Evolutionary conservation across 495 filamentous ascomycete genomes (phyloP).

Genomic region (Parachaetomium inaequale): DNA sequence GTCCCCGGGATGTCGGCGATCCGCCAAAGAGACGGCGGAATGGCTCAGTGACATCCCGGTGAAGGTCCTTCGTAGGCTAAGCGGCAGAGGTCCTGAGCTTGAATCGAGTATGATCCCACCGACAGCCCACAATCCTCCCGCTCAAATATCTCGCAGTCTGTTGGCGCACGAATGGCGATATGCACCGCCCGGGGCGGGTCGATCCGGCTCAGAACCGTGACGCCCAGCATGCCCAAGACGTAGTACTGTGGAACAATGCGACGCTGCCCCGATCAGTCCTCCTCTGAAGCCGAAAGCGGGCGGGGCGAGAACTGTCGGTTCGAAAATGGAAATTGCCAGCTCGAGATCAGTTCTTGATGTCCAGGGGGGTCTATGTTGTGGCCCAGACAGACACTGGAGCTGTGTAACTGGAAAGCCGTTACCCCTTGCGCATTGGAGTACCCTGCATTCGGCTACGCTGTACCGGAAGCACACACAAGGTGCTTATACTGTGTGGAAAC

Average conservation of each 20-base stretch:
- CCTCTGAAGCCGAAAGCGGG: not conserved
- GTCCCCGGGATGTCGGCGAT: no score
- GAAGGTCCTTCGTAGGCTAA: not conserved
- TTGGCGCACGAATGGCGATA: not conserved
- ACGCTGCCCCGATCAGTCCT: not conserved
- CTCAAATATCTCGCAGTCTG: not conserved
- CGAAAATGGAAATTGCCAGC: not conserved
- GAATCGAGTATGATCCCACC: not conserved
- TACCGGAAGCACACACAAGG: not conserved
- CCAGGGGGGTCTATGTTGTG: no score
- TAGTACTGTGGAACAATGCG: not conserved
- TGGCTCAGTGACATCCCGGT: not conserved
- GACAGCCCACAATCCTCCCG: not conserved
- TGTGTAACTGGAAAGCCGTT: not conserved
- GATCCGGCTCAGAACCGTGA: not conserved
- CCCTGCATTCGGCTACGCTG: not conserved
- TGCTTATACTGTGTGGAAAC: not conserved
- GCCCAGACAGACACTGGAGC: not conserved
- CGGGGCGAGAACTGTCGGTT: not conserved
- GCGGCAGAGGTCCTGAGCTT: not conserved
- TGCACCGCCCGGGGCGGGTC: not conserved
- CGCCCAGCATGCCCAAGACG: not conserved
- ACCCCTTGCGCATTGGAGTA: not conserved
- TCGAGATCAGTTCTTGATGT: not conserved
- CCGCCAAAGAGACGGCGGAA: not conserved